Percentiles rank a stretch among this genome's conserved stretches.
Evolutionary conservation across 768 basidiomycete species (phyloP).

Genomic region (Imleria badia): DNA sequence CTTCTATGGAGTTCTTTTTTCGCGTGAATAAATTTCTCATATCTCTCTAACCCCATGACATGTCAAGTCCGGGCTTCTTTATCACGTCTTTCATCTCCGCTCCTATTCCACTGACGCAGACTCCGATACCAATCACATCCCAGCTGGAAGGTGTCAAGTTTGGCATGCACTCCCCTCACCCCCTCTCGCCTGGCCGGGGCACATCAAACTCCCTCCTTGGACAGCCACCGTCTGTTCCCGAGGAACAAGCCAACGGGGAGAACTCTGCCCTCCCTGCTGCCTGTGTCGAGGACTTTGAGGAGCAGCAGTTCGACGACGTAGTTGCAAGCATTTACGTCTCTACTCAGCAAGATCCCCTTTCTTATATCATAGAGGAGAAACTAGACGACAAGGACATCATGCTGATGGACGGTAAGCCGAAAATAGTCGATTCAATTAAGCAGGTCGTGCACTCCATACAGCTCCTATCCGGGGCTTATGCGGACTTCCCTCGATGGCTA

Average conservation of each 20-base stretch:
- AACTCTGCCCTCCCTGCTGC: neutral
- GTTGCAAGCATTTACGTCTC: constrained; percentile 35
- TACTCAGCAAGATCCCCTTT: constrained; percentile 23
- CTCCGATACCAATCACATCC: constrained; percentile 19
- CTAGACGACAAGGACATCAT: constrained; percentile 50
- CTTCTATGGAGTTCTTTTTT: constrained; percentile 18
- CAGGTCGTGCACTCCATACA: constrained; percentile 10
- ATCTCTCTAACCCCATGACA: constrained; percentile 26
- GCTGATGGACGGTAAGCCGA: constrained; percentile 57
- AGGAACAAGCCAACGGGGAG: neutral
- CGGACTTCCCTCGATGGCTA: constrained; percentile 18
- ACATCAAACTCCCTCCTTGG: constrained; percentile 20
- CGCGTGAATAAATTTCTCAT: constrained; percentile 17
- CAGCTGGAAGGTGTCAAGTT: constrained; percentile 12
- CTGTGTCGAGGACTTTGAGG: constrained; percentile 5
- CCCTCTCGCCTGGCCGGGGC: constrained; percentile 18
- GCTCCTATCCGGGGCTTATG: constrained; percentile 23
- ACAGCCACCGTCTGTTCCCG: constrained; percentile 22
- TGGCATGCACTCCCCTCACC: constrained; percentile 23
- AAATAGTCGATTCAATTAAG: constrained; percentile 10
- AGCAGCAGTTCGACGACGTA: constrained; percentile 30
- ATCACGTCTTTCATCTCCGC: constrained; percentile 35
- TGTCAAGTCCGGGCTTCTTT: constrained; percentile 33
- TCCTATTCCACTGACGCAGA: constrained; percentile 25
- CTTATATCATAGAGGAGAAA: constrained; percentile 52